Base-by-base conservation (phyloP, 2,329 filamentous ascomycete genomes). In the Sporothrix globosa region DNA sequence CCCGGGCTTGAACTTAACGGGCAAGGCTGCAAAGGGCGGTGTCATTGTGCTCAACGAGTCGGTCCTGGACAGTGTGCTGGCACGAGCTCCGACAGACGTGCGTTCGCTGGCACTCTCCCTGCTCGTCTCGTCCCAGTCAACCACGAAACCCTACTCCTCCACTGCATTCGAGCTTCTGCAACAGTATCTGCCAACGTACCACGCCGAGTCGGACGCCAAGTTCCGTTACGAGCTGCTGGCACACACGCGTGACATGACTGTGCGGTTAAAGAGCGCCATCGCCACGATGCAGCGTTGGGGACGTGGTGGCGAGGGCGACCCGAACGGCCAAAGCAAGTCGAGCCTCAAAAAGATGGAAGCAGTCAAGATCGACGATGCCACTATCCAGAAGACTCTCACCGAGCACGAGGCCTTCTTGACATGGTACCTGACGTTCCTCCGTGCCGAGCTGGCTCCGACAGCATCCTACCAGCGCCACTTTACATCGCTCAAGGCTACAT, bases 391-490 rank as follows among this genome's bases (percentile, higher is more conserved):
- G 53, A 70, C 80, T 21, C 76, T 87, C 53, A 74, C 79, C 44
- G 83, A 82, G 72, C 91, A 90, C 75, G 79, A 86, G 46, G 79
- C 81, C 0, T 97, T 97, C 75, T 74, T 96, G n/a, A 77, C 79
- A 1, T 94, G 91, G 88, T 96, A 95, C 76, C 75, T 92, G 1
- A 76, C 81, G 1, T 96, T 97, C 74, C 79, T 97, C 6, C 85
- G 88, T 68, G 82, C 83, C 50, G 93, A 98, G 75, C 82, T 99
- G 27, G 86, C 88, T 2, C 90, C 93, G 2, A 94, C 91, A 0
- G 89, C 92, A 19, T 96, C 94, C 13, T 99, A 98, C 77, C 94
- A 97, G 77, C 88, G 93, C 7, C 95, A 97, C 75, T 91, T 94
- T 61, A 92, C 91, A 2, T 89, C 92, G 2, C 79, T 98, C 5